These are phyloP conservation scores for Fomitopsis pinicola DNA, from an alignment of 1,284 basidiomycete species.

Conservation along the genomic window DNA sequence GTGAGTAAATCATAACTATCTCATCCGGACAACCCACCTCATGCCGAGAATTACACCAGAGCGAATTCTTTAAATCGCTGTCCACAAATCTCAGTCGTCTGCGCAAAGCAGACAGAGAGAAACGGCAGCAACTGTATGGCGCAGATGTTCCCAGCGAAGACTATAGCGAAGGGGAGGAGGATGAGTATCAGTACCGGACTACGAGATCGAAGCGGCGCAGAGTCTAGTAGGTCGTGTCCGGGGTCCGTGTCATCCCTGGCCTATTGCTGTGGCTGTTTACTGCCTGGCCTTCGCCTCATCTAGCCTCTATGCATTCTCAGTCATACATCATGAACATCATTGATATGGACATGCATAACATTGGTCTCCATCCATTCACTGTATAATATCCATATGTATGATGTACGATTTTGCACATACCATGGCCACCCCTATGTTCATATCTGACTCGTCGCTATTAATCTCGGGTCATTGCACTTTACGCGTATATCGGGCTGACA, in stretches of 20 bases:
- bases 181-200: slow-evolving; percentile 38
- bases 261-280: neutral
- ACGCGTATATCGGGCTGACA: no score
- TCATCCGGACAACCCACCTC: neutral
- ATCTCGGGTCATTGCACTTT: no score
- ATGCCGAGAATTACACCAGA: slow-evolving; percentile 32
- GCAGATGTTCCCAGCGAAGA: slow-evolving; percentile 38
- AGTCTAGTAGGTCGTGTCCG: neutral
- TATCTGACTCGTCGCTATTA: neutral
- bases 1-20: slow-evolving; percentile 30
- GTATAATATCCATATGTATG: neutral
- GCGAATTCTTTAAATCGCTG: slow-evolving; percentile 61
- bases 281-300: neutral
- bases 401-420: neutral
- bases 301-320: neutral
- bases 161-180: slow-evolving; percentile 43
- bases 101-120: slow-evolving; percentile 51
- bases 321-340: neutral
- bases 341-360: neutral
- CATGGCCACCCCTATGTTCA: neutral
- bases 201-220: slow-evolving; percentile 30
- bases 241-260: neutral
- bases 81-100: slow-evolving; percentile 50
- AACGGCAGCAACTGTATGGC: slow-evolving; percentile 41
- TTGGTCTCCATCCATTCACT: neutral